phyloP scores from a whole-genome alignment of 208 protist species.

The Acanthamoeba triangularis region DNA sequence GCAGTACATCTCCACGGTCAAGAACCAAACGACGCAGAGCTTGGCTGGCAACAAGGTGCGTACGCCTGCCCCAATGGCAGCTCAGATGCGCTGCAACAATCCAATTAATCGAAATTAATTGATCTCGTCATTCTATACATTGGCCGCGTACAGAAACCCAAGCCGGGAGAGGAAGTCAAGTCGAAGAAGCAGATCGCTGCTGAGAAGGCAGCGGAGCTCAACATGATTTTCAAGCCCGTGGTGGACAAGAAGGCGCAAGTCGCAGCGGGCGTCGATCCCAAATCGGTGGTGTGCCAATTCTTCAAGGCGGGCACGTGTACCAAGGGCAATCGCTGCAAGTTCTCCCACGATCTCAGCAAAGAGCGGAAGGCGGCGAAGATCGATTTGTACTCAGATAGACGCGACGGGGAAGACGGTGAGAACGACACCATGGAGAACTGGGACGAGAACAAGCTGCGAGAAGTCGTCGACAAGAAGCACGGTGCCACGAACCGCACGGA shows the following conservation, averaged over 20 bases:
- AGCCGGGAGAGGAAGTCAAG: constrained; percentile 72
- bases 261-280: constrained; percentile 89
- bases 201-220: constrained; percentile 73
- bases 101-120: not conserved
- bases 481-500: not conserved
- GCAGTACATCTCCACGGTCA: constrained; percentile 61
- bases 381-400: constrained; percentile 89
- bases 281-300: constrained; percentile 90
- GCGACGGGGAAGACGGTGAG: constrained; percentile 8
- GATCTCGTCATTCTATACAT: not conserved
- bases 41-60: not conserved
- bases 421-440: constrained; percentile 88
- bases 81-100: not conserved
- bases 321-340: constrained; percentile 92
- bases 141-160: not conserved
- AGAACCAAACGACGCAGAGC: constrained; percentile 16
- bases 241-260: constrained; percentile 62
- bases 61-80: not conserved
- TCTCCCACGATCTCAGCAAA: constrained; percentile 87
- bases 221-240: constrained; percentile 44
- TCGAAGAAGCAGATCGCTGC: constrained; percentile 77
- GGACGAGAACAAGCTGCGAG: constrained; percentile 87
- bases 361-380: constrained; percentile 86
- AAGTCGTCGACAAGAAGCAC: constrained; percentile 85
- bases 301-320: constrained; percentile 89